Conservation (phyloP, 345 rosid species). For the Iberis pinnata region DNA sequence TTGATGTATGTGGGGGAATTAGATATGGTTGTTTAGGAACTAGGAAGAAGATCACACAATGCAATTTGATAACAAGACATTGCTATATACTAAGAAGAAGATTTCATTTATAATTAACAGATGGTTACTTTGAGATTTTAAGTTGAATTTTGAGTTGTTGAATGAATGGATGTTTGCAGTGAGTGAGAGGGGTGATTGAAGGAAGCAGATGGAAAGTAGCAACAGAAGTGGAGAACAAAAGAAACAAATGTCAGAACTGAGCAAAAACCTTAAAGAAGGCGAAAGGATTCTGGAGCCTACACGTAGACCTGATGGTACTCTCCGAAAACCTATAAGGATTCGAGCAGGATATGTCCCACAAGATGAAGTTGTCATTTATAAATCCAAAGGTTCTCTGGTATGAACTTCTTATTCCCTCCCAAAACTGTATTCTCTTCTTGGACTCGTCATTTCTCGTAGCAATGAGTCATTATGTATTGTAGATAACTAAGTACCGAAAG, state of each 20-base stretch:
- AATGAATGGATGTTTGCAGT: neutral
- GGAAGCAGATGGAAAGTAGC: conserved; percentile 34
- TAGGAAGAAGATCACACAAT: no score
- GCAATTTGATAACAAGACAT: no score
- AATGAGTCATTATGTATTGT: neutral
- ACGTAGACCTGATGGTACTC: conserved; percentile 84
- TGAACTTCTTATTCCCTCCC: conserved; percentile 15
- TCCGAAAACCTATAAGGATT: conserved; percentile 74
- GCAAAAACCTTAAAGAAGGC: conserved; percentile 95
- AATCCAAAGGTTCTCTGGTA: conserved; percentile 87
- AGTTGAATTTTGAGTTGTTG: neutral
- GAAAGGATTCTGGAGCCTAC: conserved; percentile 83
- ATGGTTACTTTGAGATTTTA: neutral
- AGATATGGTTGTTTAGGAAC: neutral
- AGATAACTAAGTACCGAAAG: no score
- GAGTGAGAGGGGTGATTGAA: conserved; percentile 11
- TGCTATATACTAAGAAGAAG: no score
- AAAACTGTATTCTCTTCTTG: neutral
- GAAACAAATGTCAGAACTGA: conserved; percentile 56
- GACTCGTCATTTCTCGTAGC: neutral
- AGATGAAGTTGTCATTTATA: conserved; percentile 86
- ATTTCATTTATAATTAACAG: neutral
- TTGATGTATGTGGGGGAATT: no score
- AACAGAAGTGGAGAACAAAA: conserved; percentile 42
- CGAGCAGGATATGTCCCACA: conserved; percentile 84